Percentiles rank a stretch among this genome's conserved stretches.
Conservation (phyloP, 805 yeast species). For the Sporopachydermia quercuum region DNA sequence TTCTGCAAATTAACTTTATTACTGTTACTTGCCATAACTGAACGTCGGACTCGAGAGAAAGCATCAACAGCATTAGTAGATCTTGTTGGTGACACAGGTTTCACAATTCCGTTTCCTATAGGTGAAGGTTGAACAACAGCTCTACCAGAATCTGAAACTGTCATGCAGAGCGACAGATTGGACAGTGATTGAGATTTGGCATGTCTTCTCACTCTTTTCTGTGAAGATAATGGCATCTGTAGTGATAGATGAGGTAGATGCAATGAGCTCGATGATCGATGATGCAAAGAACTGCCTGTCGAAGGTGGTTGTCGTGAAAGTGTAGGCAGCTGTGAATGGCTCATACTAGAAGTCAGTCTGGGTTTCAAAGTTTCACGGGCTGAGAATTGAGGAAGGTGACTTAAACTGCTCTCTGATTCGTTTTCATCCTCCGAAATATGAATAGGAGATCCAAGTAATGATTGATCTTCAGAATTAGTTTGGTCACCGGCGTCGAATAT, state of each 20-base stretch:
- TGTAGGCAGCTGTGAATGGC: background rate
- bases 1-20: background rate
- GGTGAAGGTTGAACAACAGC: background rate
- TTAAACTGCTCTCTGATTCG: too few species aligned
- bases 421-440: background rate
- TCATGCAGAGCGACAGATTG: background rate
- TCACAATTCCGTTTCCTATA: background rate
- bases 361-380: background rate
- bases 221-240: background rate
- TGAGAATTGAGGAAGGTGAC: too few species aligned
- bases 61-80: conserved; percentile 1
- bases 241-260: background rate
- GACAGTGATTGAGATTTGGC: background rate
- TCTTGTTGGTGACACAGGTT: background rate
- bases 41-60: background rate
- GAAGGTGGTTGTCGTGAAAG: too few species aligned
- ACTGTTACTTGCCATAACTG: too few species aligned
- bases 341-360: background rate
- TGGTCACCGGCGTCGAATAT: too few species aligned
- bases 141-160: background rate
- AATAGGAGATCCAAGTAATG: conserved; percentile 1
- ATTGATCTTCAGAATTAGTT: background rate
- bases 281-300: background rate
- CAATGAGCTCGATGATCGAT: background rate
- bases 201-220: background rate